Evolutionary conservation across 805 yeast genomes (phyloP).

Genomic region (Metschnikowia noctiluminum): DNA sequence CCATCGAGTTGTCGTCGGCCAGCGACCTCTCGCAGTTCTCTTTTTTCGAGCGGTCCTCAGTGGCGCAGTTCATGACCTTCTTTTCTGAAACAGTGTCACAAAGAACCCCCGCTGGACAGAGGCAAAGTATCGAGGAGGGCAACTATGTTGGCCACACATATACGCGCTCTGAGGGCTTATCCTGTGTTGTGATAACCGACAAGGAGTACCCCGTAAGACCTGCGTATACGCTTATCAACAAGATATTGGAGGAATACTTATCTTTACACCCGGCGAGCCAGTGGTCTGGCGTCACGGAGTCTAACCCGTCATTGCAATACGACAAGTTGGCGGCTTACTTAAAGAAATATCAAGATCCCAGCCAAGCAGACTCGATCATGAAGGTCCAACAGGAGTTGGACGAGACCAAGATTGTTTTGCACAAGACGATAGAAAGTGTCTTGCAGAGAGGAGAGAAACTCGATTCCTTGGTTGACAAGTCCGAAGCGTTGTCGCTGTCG

Average conservation of each 20-base stretch:
- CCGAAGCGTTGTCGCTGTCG: constrained; percentile 84
- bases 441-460: constrained; percentile 95
- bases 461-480: constrained; percentile 90
- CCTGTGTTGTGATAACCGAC: constrained; percentile 90
- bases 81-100: constrained; percentile 87
- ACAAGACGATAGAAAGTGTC: constrained; percentile 91
- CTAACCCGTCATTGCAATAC: constrained; percentile 45
- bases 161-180: constrained; percentile 83
- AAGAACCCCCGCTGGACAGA: constrained; percentile 83
- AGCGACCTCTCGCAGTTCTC: constrained; percentile 83
- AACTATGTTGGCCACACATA: constrained; percentile 88
- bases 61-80: constrained; percentile 91
- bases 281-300: constrained; percentile 55
- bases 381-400: constrained; percentile 96
- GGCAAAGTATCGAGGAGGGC: constrained; percentile 93
- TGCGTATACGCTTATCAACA: constrained; percentile 89
- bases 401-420: constrained; percentile 94
- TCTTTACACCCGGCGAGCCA: constrained; percentile 72
- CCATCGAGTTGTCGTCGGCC: constrained; percentile 74
- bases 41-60: constrained; percentile 79
- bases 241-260: constrained; percentile 85
- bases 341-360: constrained; percentile 89
- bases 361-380: constrained; percentile 95
- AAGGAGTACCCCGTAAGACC: constrained; percentile 96
- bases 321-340: constrained; percentile 67